A percentile compares a stretch with the other conserved stretches of the same genome.
Conservation (phyloP, 2,329 filamentous ascomycete species). For the Diplodia seriata region DNA sequence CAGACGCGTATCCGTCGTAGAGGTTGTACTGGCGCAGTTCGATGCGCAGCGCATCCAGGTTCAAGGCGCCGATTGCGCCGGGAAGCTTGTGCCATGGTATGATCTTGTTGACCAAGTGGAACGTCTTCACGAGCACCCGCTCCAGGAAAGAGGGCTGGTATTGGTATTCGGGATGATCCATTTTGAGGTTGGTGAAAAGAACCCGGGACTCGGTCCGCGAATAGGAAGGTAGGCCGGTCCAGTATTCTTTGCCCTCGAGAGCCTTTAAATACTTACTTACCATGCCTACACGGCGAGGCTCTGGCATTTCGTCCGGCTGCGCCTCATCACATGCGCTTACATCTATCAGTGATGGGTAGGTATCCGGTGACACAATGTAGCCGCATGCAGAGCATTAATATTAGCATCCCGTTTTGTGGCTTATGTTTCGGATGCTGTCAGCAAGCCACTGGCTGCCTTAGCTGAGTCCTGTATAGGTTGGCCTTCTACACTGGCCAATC, state of each 20-base stretch:
- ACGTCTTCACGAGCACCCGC: constrained; percentile 43
- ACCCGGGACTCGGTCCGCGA: background rate
- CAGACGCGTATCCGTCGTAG: constrained; percentile 52
- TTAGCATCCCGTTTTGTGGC: background rate
- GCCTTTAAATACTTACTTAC: background rate
- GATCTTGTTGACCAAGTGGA: constrained; percentile 49
- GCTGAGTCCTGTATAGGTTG: background rate
- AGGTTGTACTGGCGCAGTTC: constrained; percentile 56
- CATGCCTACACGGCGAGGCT: background rate
- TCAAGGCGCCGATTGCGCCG: constrained; percentile 50
- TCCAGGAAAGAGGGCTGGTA: constrained; percentile 33
- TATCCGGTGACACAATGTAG: background rate
- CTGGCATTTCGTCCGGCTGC: background rate
- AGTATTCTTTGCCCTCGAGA: background rate
- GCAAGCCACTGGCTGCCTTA: background rate
- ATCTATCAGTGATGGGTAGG: background rate
- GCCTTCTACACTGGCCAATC: background rate
- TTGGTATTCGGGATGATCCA: background rate
- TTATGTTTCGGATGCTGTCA: background rate
- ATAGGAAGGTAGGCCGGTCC: background rate
- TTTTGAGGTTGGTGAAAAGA: background rate
- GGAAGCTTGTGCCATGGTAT: constrained; percentile 56
- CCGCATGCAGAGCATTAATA: background rate
- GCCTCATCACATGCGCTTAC: constrained; percentile 2
- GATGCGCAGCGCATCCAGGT: constrained; percentile 51